Evolutionary conservation across 2,329 filamentous ascomycete species (phyloP), one percentile per base, ranked within the genome.

Genomic region (Fusarium sp.): DNA sequence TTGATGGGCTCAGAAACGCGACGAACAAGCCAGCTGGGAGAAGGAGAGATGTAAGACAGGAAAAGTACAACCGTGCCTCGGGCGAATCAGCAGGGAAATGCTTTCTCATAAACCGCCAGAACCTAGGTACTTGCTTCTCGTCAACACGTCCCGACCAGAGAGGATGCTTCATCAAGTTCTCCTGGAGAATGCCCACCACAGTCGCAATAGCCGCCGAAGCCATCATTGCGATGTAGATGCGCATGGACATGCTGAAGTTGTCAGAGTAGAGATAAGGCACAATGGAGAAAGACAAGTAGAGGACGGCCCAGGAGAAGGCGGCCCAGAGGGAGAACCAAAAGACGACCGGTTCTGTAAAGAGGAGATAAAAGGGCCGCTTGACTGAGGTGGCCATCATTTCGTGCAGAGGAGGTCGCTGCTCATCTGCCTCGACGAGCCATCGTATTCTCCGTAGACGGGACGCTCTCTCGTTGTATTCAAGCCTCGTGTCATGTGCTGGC

Each of bases 321-420:
- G 93, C 89, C 93, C 93, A 97, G 1, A 96, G 80, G 1, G 89
- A 92, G 78, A 97, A 97, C 78, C 86, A 92, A 75, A 93, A 92
- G 13, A 93, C 89, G 9, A 92, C 88, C 0, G 90, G 88, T 65
- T 93, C 90, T 0, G 90, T 93, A 63, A 88, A 77, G 14, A 93
- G 84, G 2, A 93, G 82, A 68, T 88, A 86, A 73, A 97, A 96
- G 0, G 93, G 93, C 0, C 93, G 84, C 62, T 86, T 87, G 7
- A 94, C 76, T 0, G 91, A 95, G 11, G 91, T 85, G 6, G 80
- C 79, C 48, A 97, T 87, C 84, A 93, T 91, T 54, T 83, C 85
- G 15, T 71, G 68, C 10, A 97, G 73, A 0, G 87, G 88, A 23
- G 84, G 84, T 6, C 91, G 84, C 66, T 93, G 86, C 70, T 95